Conservation (phyloP, 192 early-diverging fungal genomes). For the Dispira simplex region DNA sequence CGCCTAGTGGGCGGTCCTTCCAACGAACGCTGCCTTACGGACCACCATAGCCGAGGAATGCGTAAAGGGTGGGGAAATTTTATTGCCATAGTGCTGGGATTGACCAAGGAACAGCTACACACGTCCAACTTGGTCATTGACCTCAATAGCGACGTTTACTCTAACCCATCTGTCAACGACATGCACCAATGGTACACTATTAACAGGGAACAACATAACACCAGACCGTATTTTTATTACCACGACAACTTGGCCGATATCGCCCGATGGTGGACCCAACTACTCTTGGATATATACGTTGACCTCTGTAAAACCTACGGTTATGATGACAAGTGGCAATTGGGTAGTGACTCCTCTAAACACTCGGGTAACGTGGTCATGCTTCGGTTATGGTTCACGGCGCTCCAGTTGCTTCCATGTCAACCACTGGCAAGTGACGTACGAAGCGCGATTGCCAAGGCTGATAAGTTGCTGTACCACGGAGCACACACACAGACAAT, state of each 20-base stretch:
- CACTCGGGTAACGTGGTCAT: conserved; percentile 1
- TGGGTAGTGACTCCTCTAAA: too few species aligned
- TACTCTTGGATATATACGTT: conserved; percentile 1
- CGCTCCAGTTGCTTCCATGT: conserved; percentile 10
- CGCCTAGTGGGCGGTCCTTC: conserved; percentile 33
- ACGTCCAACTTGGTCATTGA: not conserved
- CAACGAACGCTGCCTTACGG: conserved; percentile 25
- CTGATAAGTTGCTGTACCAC: not conserved
- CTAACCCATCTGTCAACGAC: not conserved
- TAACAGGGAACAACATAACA: not conserved
- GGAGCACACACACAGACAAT: not conserved
- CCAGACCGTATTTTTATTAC: not conserved
- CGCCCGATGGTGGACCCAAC: conserved; percentile 6
- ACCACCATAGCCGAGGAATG: conserved; percentile 22
- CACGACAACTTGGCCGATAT: not conserved
- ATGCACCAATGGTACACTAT: not conserved
- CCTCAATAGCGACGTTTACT: not conserved
- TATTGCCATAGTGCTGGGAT: conserved; percentile 7
- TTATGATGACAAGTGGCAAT: not conserved
- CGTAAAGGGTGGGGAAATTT: conserved; percentile 32
- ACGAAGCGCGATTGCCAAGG: not conserved
- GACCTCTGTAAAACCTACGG: not conserved
- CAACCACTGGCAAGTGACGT: not conserved
- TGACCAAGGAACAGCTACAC: not conserved
- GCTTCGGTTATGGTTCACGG: not conserved